Conservation (phyloP, 768 basidiomycete species). For the Punctularia strigosozonata region DNA sequence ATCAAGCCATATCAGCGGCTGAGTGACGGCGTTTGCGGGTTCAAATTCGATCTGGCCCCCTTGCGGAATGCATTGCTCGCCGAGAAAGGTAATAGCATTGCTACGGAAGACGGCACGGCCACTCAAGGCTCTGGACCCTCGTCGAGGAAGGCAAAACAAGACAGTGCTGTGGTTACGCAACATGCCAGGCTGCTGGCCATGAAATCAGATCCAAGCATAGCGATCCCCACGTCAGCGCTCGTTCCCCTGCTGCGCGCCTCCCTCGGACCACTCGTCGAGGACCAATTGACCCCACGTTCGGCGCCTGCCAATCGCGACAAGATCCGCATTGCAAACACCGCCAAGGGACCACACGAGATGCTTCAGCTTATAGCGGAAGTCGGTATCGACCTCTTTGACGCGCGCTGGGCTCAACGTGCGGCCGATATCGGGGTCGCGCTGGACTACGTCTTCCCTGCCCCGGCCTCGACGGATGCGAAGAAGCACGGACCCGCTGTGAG, state of each 20-base stretch:
- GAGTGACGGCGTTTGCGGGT: slow-evolving; percentile 62
- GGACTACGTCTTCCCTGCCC: slow-evolving; percentile 63
- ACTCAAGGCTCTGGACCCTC: neutral
- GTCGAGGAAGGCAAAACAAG: too few species aligned
- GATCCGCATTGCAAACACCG: slow-evolving; percentile 45
- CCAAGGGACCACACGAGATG: slow-evolving; percentile 62
- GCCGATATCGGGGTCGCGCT: slow-evolving; percentile 65
- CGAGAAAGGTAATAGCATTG: neutral
- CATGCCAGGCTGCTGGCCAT: neutral
- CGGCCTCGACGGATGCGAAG: neutral
- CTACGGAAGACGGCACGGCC: neutral
- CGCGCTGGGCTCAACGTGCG: slow-evolving; percentile 55
- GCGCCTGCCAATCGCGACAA: too few species aligned
- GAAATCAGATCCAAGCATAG: neutral
- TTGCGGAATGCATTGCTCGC: slow-evolving; percentile 21
- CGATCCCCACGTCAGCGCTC: slow-evolving; percentile 9
- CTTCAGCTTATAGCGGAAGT: slow-evolving; percentile 49
- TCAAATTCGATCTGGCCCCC: slow-evolving; percentile 57
- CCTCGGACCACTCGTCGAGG: slow-evolving; percentile 35
- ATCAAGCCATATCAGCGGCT: slow-evolving; percentile 41
- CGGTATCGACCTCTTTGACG: slow-evolving; percentile 71
- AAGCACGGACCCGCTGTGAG: neutral
- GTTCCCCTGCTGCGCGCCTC: slow-evolving; percentile 45
- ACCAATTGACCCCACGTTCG: too few species aligned
- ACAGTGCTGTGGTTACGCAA: too few species aligned